A percentile compares a stretch with the other conserved stretches of the same genome.
Conservation (phyloP, 805 yeast genomes). For the Cyberlindnera xishuangbannaensis region DNA sequence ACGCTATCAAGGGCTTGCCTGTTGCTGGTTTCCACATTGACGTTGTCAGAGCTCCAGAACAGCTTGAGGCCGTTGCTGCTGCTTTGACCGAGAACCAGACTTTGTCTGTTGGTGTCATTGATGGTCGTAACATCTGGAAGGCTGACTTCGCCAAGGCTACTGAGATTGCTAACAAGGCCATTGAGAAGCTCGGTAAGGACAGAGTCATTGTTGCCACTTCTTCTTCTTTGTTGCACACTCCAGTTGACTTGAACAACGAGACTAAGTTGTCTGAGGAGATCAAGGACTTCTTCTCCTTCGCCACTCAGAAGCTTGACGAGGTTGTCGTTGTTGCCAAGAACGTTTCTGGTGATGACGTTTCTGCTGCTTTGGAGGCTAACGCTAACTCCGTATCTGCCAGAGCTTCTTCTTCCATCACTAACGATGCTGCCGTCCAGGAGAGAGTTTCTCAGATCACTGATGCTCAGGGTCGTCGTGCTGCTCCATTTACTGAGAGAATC, state of each 20-base stretch:
- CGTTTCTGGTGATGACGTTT: conserved; percentile 74
- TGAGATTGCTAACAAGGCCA: conserved; percentile 74
- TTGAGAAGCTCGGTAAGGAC: conserved; percentile 77
- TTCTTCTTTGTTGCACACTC: conserved; percentile 96
- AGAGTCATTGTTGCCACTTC: conserved; percentile 91
- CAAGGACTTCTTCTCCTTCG: conserved; percentile 98
- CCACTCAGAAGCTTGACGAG: conserved; percentile 92
- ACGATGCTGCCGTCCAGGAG: conserved; percentile 83
- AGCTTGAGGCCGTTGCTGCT: conserved; percentile 74
- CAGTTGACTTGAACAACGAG: conserved; percentile 93
- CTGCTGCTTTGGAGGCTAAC: conserved; percentile 76
- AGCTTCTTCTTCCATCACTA: conserved; percentile 81
- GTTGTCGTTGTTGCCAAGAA: conserved; percentile 89
- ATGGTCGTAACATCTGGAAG: conserved; percentile 99
- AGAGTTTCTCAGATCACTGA: conserved; percentile 76
- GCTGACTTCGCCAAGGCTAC: conserved; percentile 87
- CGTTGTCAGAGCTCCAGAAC: conserved; percentile 94
- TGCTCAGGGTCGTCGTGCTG: conserved; percentile 74
- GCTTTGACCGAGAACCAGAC: conserved; percentile 65
- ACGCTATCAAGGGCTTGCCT: conserved; percentile 83
- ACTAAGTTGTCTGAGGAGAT: conserved; percentile 83
- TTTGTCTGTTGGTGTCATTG: conserved; percentile 94
- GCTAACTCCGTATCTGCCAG: conserved; percentile 83
- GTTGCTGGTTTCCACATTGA: conserved; percentile 96
- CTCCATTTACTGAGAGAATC: conserved; percentile 83